phyloP scores from a whole-genome alignment of 148 eudicot species.

The Cornus kousa region DNA sequence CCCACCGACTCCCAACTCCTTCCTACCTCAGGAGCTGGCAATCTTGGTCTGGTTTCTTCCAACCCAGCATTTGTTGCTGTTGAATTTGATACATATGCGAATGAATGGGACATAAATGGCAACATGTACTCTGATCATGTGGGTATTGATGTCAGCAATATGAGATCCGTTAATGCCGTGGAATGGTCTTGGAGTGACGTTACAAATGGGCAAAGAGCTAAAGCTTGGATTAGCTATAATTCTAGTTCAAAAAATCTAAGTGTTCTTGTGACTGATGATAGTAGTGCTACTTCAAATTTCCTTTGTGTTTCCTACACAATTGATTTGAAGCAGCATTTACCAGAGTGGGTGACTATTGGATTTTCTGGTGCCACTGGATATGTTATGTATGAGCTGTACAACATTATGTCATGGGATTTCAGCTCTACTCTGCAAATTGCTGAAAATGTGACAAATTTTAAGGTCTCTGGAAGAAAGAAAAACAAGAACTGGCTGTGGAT shows the following conservation, averaged over 20 bases:
- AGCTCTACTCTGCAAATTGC: neutral
- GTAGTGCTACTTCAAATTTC: too few relatives aligned
- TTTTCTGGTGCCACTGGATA: neutral
- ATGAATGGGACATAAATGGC: constrained; percentile 9
- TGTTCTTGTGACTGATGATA: neutral
- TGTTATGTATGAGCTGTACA: neutral
- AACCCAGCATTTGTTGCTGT: constrained; percentile 5
- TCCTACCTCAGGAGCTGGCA: neutral
- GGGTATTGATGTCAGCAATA: neutral
- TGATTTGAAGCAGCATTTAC: neutral
- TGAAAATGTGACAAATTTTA: too few relatives aligned
- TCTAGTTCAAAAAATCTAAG: neutral
- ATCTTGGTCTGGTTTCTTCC: neutral
- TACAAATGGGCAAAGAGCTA: neutral
- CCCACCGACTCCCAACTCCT: neutral
- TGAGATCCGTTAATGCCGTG: neutral
- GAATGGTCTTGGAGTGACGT: neutral
- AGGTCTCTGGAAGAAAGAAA: neutral
- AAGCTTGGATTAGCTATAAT: neutral
- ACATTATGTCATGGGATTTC: neutral
- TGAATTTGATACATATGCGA: constrained; percentile 22
- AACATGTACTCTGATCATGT: neutral
- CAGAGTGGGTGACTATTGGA: neutral
- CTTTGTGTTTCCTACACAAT: neutral
- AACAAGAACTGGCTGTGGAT: neutral